These are phyloP conservation scores for Fusarium denticulatum DNA, from an alignment of 2,329 filamentous ascomycete species.

Conservation along the genomic window DNA sequence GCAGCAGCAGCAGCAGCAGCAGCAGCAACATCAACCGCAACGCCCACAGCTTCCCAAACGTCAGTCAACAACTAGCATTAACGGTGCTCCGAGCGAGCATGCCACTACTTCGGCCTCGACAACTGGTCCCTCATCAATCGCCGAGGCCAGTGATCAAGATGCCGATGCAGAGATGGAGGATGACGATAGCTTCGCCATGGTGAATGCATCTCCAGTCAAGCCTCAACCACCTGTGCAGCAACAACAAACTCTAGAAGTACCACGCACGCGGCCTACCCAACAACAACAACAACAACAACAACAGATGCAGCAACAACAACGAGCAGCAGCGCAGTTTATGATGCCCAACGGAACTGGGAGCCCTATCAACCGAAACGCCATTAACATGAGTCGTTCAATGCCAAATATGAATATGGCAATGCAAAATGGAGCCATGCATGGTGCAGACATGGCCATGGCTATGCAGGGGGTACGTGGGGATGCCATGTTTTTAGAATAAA, in stretches of 20 bases:
- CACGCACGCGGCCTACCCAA: conserved; percentile 51
- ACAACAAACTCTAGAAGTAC: conserved; percentile 56
- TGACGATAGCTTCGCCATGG: conserved; percentile 64
- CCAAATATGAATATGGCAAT: conserved; percentile 58
- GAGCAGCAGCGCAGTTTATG: conserved; percentile 48
- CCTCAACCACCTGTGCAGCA: conserved; percentile 52
- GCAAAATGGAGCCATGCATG: conserved; percentile 53
- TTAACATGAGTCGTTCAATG: conserved; percentile 57
- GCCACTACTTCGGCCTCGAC: conserved; percentile 47
- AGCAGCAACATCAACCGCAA: conserved; percentile 7
- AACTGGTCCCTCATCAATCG: conserved; percentile 53
- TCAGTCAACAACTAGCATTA: conserved; percentile 50
- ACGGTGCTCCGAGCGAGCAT: conserved; percentile 48
- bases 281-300: conserved; percentile 11
- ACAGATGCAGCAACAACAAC: conserved; percentile 42
- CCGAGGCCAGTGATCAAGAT: conserved; percentile 59
- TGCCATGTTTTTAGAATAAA: conserved; percentile 63
- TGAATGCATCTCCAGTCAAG: conserved; percentile 55
- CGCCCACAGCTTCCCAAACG: conserved; percentile 41
- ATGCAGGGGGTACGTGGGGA: conserved; percentile 59
- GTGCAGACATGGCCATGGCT: conserved; percentile 56
- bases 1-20: conserved; percentile 15
- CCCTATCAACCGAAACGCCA: conserved; percentile 49
- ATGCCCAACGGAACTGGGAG: conserved; percentile 54
- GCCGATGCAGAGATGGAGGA: conserved; percentile 66